A percentile compares a stretch with the other conserved stretches of the same genome.
These are phyloP conservation scores for Sapria himalayana DNA, from an alignment of 345 rosid genomes.

Conservation along the genomic window DNA sequence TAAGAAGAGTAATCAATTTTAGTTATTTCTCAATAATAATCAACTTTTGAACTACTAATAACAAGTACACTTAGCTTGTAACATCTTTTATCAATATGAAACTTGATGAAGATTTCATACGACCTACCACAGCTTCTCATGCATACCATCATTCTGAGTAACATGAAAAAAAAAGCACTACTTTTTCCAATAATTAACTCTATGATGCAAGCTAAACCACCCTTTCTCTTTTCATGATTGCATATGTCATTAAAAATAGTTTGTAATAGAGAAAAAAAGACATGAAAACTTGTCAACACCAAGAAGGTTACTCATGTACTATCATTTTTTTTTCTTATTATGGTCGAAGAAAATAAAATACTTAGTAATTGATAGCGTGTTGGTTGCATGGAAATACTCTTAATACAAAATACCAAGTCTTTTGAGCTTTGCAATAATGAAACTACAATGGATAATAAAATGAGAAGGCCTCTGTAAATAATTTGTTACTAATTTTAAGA, in stretches of 20 bases:
- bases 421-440: conserved; percentile 47
- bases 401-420: conserved; percentile 38
- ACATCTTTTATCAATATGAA: no score
- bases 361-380: conserved; percentile 43
- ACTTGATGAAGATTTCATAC: no score
- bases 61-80: no score
- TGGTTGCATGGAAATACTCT: conserved; percentile 37
- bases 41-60: no score
- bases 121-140: conserved; percentile 52
- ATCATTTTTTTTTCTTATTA: no score
- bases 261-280: no score
- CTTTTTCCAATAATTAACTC: conserved; percentile 44
- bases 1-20: no score
- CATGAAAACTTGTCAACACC: no score
- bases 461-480: background rate
- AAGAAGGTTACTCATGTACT: no score
- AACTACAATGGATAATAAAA: conserved; percentile 13
- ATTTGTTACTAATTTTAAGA: background rate
- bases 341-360: no score
- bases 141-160: conserved; percentile 51
- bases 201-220: conserved; percentile 43
- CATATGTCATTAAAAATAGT: conserved; percentile 29
- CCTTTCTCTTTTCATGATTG: conserved; percentile 41
- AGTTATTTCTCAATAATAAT: no score
- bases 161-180: conserved; percentile 67